Evolutionary conservation across 2,329 filamentous ascomycete species (phyloP).

Genomic region (Orbilia blumenaviensis): DNA sequence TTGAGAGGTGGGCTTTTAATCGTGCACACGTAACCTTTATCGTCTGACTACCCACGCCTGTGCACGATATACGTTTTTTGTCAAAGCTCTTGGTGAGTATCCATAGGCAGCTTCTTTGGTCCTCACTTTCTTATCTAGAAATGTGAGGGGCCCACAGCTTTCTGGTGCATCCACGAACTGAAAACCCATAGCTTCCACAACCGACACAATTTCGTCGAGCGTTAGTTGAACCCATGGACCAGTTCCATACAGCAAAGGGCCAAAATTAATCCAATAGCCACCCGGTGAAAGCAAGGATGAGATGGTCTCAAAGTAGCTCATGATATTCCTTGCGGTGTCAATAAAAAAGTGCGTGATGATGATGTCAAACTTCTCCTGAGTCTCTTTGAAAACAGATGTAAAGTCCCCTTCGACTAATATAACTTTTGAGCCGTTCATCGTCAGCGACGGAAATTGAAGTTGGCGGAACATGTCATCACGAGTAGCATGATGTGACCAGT

Average conservation of each 20-base stretch:
- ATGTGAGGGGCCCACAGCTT: slow-evolving; percentile 62
- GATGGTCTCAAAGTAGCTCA: slow-evolving; percentile 68
- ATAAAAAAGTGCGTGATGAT: slow-evolving; percentile 70
- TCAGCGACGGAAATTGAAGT: slow-evolving; percentile 64
- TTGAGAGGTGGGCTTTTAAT: too few species aligned
- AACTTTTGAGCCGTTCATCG: slow-evolving; percentile 60
- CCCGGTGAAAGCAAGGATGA: slow-evolving; percentile 64
- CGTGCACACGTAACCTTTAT: neutral
- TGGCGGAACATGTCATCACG: slow-evolving; percentile 64
- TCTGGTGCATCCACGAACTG: slow-evolving; percentile 63
- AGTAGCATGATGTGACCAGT: slow-evolving; percentile 68
- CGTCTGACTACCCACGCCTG: slow-evolving; percentile 64
- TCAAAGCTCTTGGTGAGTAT: slow-evolving; percentile 65
- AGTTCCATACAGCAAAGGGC: slow-evolving; percentile 68
- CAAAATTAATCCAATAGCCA: slow-evolving; percentile 69
- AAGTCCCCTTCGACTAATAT: slow-evolving; percentile 69
- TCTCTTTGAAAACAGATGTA: slow-evolving; percentile 60
- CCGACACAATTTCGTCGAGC: slow-evolving; percentile 66
- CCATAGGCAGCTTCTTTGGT: slow-evolving; percentile 66
- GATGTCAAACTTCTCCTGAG: slow-evolving; percentile 62
- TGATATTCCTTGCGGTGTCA: slow-evolving; percentile 69
- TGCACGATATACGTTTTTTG: slow-evolving; percentile 66
- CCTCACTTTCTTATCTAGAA: slow-evolving; percentile 61
- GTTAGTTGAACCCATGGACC: slow-evolving; percentile 68
- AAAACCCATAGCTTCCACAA: slow-evolving; percentile 67